phyloP scores from a whole-genome alignment of 306 rosid genomes.

The Biancaea sappan region DNA sequence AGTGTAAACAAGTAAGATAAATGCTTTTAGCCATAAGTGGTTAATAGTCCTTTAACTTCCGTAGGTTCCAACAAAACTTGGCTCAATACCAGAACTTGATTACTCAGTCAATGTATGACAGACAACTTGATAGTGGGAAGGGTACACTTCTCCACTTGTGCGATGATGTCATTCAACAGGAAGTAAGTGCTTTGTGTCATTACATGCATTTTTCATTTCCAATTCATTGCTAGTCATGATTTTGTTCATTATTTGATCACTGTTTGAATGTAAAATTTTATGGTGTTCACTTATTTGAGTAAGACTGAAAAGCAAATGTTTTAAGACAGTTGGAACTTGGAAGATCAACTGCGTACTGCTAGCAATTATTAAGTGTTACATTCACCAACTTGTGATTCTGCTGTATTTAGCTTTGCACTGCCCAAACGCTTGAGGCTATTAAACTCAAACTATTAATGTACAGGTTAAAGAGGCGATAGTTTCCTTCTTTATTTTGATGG shows the following conservation, averaged over 20 bases:
- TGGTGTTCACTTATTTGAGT: background rate
- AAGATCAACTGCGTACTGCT: slow-evolving; percentile 24
- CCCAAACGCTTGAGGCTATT: slow-evolving; percentile 16
- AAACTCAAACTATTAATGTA: slow-evolving; percentile 37
- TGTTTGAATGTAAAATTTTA: background rate
- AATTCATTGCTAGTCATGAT: background rate
- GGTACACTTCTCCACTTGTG: slow-evolving; percentile 99
- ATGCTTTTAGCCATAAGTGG: slow-evolving; percentile 20
- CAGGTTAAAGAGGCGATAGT: slow-evolving; percentile 95
- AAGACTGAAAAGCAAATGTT: background rate
- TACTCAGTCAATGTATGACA: slow-evolving; percentile 95
- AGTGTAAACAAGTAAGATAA: slow-evolving; percentile 12
- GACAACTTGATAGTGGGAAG: slow-evolving; percentile 94
- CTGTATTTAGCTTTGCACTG: background rate
- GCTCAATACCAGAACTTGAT: slow-evolving; percentile 91
- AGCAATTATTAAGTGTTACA: slow-evolving; percentile 25
- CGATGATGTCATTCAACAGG: slow-evolving; percentile 98
- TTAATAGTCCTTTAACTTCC: slow-evolving; percentile 25
- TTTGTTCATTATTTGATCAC: background rate
- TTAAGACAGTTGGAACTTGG: slow-evolving; percentile 20
- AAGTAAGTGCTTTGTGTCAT: slow-evolving; percentile 55
- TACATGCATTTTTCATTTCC: background rate
- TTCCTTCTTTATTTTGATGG: slow-evolving; percentile 89
- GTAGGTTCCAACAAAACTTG: slow-evolving; percentile 86
- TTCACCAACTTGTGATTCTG: background rate